These are phyloP conservation scores for Verticillium alfalfae DNA, from an alignment of 2,329 filamentous ascomycete genomes.

Conservation along the genomic window DNA sequence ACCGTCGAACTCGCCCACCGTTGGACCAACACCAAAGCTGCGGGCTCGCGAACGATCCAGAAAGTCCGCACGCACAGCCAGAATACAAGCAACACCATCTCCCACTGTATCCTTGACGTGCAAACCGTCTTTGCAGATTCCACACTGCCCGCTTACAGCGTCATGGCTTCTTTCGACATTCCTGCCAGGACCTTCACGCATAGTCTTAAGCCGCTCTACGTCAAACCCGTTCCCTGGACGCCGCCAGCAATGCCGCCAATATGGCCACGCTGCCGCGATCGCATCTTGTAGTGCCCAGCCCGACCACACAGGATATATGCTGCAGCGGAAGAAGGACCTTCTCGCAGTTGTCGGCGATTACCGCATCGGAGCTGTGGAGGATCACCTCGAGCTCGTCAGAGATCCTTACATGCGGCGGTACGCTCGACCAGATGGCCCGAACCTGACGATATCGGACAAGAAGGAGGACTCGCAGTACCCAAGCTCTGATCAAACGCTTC, in stretches of 20 bases:
- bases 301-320: background rate
- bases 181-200: constrained; percentile 14
- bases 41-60: constrained; percentile 1
- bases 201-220: background rate
- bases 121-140: background rate
- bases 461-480: constrained; percentile 43
- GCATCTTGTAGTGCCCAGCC: constrained; percentile 11
- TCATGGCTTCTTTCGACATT: constrained; percentile 37
- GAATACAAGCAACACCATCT: background rate
- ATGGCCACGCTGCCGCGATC: constrained; percentile 10
- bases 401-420: constrained; percentile 51
- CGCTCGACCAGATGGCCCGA: constrained; percentile 42
- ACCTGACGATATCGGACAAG: constrained; percentile 43
- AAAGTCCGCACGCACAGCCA: background rate
- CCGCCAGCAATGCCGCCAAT: constrained; percentile 3
- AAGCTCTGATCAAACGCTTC: constrained; percentile 30
- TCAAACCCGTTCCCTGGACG: background rate
- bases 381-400: constrained; percentile 44
- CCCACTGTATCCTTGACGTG: background rate
- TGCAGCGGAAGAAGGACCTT: constrained; percentile 29
- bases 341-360: constrained; percentile 47
- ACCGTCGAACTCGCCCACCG: constrained; percentile 21
- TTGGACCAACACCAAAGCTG: background rate
- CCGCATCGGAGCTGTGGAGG: constrained; percentile 40
- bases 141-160: constrained; percentile 24